A percentile compares a stretch with the other conserved stretches of the same genome.
Conservation (phyloP, 192 early-diverging fungal genomes). For the Backusella psychrophila region DNA sequence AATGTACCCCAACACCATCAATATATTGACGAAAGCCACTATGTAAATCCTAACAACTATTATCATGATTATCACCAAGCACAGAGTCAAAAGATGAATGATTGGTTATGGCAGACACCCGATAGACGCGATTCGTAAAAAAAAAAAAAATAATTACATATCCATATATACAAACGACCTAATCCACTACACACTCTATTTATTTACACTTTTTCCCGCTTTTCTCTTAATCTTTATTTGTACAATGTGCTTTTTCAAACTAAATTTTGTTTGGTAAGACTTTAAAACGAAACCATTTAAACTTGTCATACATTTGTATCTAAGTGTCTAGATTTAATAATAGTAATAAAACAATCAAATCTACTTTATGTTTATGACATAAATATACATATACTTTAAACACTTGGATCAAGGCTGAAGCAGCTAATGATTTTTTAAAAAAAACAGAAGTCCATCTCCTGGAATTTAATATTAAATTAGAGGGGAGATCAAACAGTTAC, state of each 20-base stretch:
- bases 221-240: background rate
- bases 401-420: background rate
- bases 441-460: background rate
- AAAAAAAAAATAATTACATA: too few species aligned
- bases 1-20: background rate
- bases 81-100: background rate
- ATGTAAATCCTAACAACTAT: background rate
- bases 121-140: constrained; percentile 6
- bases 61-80: background rate
- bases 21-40: background rate
- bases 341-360: background rate
- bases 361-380: background rate
- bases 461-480: background rate
- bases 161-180: background rate
- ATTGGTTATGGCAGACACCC: constrained; percentile 22
- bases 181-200: background rate
- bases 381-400: background rate
- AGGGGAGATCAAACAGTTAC: background rate
- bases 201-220: background rate
- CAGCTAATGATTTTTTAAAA: background rate
- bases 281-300: background rate
- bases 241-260: background rate
- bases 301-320: background rate
- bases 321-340: background rate
- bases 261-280: constrained; percentile 1